These are phyloP conservation scores for Yarrowia sp. DNA, from an alignment of 805 yeast species.

Conservation along the genomic window DNA sequence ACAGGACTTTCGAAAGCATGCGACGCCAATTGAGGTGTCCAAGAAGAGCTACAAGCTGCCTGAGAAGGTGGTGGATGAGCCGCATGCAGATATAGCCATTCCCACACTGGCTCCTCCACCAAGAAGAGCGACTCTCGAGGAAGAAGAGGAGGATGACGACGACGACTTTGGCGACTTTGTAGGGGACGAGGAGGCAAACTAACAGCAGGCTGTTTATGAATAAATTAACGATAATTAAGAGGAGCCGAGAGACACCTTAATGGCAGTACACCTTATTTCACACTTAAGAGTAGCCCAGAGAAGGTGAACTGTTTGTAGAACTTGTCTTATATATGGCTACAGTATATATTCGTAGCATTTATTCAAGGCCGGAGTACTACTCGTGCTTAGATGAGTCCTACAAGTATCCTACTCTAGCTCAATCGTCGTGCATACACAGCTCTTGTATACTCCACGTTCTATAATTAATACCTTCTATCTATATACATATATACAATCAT, in stretches of 20 bases:
- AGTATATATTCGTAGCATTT: no score
- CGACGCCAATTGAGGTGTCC: slow-evolving; percentile 33
- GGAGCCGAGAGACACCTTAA: no score
- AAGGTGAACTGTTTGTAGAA: no score
- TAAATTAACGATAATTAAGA: not conserved
- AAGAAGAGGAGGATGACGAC: slow-evolving; percentile 34
- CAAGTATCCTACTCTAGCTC: no score
- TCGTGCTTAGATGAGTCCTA: no score
- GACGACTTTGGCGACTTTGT: slow-evolving; percentile 40
- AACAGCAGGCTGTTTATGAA: not conserved
- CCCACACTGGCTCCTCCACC: slow-evolving; percentile 37
- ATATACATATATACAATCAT: slow-evolving; percentile 22
- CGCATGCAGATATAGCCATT: slow-evolving; percentile 25
- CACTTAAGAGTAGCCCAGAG: no score
- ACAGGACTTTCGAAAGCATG: slow-evolving; percentile 37
- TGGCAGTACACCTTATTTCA: no score
- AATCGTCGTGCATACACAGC: no score
- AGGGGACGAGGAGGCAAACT: not conserved
- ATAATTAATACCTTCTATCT: not conserved
- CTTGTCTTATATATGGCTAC: no score
- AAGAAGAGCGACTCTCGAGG: slow-evolving; percentile 29
- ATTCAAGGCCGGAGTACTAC: no score
- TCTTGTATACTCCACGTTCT: no score
- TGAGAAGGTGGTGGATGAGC: slow-evolving; percentile 30
- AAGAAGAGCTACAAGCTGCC: slow-evolving; percentile 35